Evolutionary conservation across 2,329 filamentous ascomycete species (phyloP), one percentile per base, ranked within the genome.

Genomic region (Lachnellula cervina): DNA sequence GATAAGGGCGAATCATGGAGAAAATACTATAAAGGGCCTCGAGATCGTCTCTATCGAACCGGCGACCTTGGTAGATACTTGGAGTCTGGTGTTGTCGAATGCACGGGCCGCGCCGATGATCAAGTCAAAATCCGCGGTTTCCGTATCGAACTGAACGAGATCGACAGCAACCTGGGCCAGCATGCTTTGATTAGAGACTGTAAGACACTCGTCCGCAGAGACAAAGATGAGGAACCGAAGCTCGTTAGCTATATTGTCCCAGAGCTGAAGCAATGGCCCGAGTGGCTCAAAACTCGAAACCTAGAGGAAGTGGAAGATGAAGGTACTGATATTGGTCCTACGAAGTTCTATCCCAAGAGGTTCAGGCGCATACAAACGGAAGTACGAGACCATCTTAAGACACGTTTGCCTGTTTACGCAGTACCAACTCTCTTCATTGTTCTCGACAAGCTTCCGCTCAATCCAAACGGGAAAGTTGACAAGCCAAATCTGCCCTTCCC

Each of bases 111-210:
- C 56, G 85, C 84, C 23, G 93, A 97, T 68, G 82, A 87, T 63
- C 93, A 97, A 70, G 89, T 97, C 75, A 99, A 97, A 77, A 93
- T 97, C 62, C 87, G 94, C 58, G 93, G 93, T 1, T 97, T 97
- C 79, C 82, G 93, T 59, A 96, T 99, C 63, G 94, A 99, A 74
- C 84, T 97, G 46, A 88, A 87, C 60, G 94, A 97, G 63, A 97
- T 97, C 63, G 92, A 97, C 71, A 88, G 80, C 43, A 87, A 96
- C 70, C 75, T 97, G 47, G 88, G 84, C 52, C 80, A 84, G 45
- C 83, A 89, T 72, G 84, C 82, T 0, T 74, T 95, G 23, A 82
- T 97, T 23, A 81, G 90, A 42, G 93, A 97, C 62, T 90, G 88
- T 72, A 86, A 90, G 63, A 97, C 93, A 0, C 75, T 97, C 2